Percentiles rank a stretch among this genome's conserved stretches.
These are phyloP conservation scores for Candida ovalis DNA, from an alignment of 805 yeast genomes.

Conservation along the genomic window DNA sequence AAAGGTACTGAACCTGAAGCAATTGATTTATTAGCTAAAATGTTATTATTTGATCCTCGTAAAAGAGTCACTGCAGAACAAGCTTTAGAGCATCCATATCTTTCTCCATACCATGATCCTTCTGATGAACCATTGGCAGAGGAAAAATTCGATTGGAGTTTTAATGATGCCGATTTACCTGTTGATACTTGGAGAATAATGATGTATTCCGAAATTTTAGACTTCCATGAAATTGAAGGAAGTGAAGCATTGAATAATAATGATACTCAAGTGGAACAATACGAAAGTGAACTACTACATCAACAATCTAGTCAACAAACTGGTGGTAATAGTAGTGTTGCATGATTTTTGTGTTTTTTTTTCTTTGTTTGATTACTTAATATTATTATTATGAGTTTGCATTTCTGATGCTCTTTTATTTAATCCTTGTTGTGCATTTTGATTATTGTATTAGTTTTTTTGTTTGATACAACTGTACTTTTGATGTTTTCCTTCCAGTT, in stretches of 20 bases:
- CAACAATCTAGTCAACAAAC: slow-evolving; percentile 20
- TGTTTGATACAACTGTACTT: no score
- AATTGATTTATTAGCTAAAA: slow-evolving; percentile 78
- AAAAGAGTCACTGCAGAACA: slow-evolving; percentile 91
- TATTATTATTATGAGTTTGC: no score
- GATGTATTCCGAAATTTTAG: slow-evolving; percentile 97
- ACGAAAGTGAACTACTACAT: slow-evolving; percentile 22
- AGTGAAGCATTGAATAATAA: slow-evolving; percentile 19
- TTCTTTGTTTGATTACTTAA: no score
- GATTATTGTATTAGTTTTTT: no score
- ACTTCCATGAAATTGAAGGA: slow-evolving; percentile 85
- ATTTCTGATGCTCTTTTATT: neutral
- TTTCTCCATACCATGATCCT: slow-evolving; percentile 96
- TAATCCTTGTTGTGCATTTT: neutral
- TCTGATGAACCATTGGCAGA: slow-evolving; percentile 95
- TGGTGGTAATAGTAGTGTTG: neutral
- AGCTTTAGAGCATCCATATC: slow-evolving; percentile 84
- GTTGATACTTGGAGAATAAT: slow-evolving; percentile 98
- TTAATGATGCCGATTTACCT: slow-evolving; percentile 95
- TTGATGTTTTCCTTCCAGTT: no score
- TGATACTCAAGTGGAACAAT: slow-evolving; percentile 16
- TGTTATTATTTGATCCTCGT: slow-evolving; percentile 94
- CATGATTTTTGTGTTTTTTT: neutral
- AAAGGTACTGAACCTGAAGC: slow-evolving; percentile 80
- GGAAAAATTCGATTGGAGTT: slow-evolving; percentile 94